Percentiles rank a stretch among this genome's conserved stretches.
These are phyloP conservation scores for Luzula sylvatica DNA, from an alignment of 176 grass and related monocot species.

Conservation along the genomic window DNA sequence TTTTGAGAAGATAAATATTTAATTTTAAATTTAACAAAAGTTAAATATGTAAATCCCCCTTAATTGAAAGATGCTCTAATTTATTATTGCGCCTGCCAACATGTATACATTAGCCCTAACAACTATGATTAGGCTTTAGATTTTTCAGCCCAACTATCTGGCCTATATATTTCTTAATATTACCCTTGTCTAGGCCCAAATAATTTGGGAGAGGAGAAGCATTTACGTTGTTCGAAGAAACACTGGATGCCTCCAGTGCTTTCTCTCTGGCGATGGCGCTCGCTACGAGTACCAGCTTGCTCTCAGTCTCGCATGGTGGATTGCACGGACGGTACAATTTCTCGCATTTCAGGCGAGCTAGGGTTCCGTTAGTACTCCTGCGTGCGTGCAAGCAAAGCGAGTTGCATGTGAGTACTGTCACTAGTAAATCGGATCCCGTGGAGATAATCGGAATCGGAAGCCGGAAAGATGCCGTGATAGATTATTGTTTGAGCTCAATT, in stretches of 20 bases:
- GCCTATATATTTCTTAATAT: too few relatives aligned
- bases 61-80: too few relatives aligned
- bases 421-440: slow-evolving; percentile 36
- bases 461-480: slow-evolving; percentile 74
- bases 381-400: slow-evolving; percentile 12
- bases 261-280: slow-evolving; percentile 29
- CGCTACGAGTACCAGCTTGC: slow-evolving; percentile 13
- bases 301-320: slow-evolving; percentile 22
- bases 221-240: too few relatives aligned
- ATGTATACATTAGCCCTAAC: too few relatives aligned
- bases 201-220: too few relatives aligned
- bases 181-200: too few relatives aligned
- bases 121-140: too few relatives aligned
- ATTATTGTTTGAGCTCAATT: slow-evolving; percentile 67
- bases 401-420: neutral
- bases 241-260: neutral
- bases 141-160: too few relatives aligned
- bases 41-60: too few relatives aligned
- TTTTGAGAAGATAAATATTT: too few relatives aligned
- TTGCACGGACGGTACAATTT: neutral
- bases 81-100: too few relatives aligned
- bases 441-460: slow-evolving; percentile 84
- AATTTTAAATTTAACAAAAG: too few relatives aligned
- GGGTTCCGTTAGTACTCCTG: neutral
- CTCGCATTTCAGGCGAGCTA: slow-evolving; percentile 11